These are phyloP conservation scores for Aspergillus udagawae DNA, from an alignment of 2,329 filamentous ascomycete genomes.

Conservation along the genomic window DNA sequence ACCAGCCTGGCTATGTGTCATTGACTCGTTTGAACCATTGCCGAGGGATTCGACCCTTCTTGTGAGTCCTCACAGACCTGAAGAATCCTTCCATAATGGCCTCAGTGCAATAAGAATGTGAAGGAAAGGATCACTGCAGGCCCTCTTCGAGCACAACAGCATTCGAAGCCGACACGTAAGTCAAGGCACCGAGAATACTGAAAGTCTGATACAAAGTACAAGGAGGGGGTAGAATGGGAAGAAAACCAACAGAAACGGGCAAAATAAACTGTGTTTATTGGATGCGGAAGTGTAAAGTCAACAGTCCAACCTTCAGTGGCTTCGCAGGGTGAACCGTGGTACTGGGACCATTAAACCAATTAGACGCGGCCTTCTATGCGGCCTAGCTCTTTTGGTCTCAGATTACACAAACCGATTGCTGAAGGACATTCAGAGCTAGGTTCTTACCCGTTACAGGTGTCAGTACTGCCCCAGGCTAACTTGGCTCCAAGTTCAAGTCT, in stretches of 20 bases:
- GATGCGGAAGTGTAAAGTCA: slow-evolving; percentile 14
- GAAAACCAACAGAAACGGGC: slow-evolving; percentile 17
- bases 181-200: background rate
- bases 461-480: background rate
- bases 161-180: background rate
- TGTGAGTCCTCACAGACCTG: background rate
- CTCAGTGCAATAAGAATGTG: background rate
- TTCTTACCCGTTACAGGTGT: background rate
- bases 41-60: background rate
- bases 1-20: background rate
- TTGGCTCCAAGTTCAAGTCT: background rate
- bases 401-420: slow-evolving; percentile 13
- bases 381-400: slow-evolving; percentile 16
- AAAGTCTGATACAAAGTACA: background rate
- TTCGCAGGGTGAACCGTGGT: slow-evolving; percentile 18
- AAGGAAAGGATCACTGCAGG: slow-evolving; percentile 4
- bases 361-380: slow-evolving; percentile 10
- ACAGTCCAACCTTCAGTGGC: slow-evolving; percentile 18
- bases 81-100: background rate
- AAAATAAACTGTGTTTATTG: slow-evolving; percentile 12
- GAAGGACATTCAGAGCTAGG: slow-evolving; percentile 1
- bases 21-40: background rate
- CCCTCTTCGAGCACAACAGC: background rate
- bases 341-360: slow-evolving; percentile 20
- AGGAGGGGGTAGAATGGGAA: slow-evolving; percentile 4